Percentiles rank a stretch among this genome's conserved stretches.
These are phyloP conservation scores for Neurospora tetrasperma DNA, from an alignment of 495 filamentous ascomycete species.

Conservation along the genomic window DNA sequence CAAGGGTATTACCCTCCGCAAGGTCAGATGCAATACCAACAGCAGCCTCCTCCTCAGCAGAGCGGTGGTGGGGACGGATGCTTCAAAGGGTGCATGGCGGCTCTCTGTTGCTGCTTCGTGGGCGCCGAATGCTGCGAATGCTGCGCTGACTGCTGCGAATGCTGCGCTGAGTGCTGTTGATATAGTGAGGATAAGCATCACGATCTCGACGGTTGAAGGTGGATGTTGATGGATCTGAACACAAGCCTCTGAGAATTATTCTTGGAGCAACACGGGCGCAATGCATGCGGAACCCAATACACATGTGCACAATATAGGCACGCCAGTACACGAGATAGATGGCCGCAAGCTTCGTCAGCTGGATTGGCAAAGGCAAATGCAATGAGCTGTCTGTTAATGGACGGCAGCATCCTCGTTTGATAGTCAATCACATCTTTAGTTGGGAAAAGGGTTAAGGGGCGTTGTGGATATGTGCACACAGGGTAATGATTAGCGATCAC, in stretches of 20 bases:
- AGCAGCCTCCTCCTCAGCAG: conserved; percentile 45
- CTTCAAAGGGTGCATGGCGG: conserved; percentile 54
- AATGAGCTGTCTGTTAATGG: background rate
- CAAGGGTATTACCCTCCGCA: conserved; percentile 24
- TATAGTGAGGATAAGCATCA: background rate
- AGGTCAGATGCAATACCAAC: conserved; percentile 43
- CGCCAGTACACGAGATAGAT: background rate
- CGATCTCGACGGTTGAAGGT: background rate
- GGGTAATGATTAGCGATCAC: background rate
- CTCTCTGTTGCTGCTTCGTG: conserved; percentile 68
- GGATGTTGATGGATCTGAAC: background rate
- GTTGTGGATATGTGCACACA: background rate
- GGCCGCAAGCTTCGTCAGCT: background rate
- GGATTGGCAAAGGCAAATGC: background rate
- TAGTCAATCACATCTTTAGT: background rate
- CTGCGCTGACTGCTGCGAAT: conserved; percentile 61
- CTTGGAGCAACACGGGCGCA: background rate
- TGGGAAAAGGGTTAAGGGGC: background rate
- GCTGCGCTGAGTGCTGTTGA: conserved; percentile 46
- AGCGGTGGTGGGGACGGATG: conserved; percentile 46
- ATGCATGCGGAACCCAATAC: background rate
- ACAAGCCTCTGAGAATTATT: background rate
- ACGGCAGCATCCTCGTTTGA: background rate
- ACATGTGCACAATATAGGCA: background rate
- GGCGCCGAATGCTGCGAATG: conserved; percentile 72